Evolutionary conservation across 768 basidiomycete species (phyloP), one percentile per base, ranked within the genome.

Genomic region (Antrodiella citrinella): DNA sequence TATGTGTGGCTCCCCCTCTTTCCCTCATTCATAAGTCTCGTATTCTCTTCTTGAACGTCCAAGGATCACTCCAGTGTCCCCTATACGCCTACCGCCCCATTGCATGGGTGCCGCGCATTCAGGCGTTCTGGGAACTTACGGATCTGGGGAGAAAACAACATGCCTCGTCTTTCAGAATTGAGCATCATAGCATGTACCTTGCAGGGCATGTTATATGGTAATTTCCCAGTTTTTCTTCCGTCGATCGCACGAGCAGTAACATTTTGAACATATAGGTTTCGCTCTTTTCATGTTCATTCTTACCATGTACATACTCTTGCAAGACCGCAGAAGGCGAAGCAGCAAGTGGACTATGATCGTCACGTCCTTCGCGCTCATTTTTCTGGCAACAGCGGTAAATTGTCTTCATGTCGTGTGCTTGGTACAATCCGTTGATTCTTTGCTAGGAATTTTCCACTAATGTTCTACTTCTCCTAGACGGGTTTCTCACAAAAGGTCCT

Each of bases 241-340:
- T n/a, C n/a, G 23, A 23, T 35, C 40, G n/a, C 19, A 30, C 2
- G 4, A 26, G 22, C 15, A 3, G 21, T 26, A 4, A 45, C 12
- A 47, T 13, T 12, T 35, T 19, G 26, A 23, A 20, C 18, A 30
- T 13, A 4, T 41, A 60, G 59, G 59, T 26, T 58, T 53, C 25
- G 56, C 57, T 4, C 51, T 58, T 11, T 53, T 60, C 42, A 60
- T 60, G 59, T 60, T 57, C 52, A 54, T 50, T 23, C 47, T 60
- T 30, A 55, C 59, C n/a, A 50, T 58, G 44, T 58, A 54, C 51
- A 60, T 60, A 26, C 50, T 60, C 47, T 48, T 57, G 18, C 57
- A 52, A 24, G 54, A 55, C 39, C 51, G 54, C 18, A 50, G 47
- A 15, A 49, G 48, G 13, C 50, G 59, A n/a, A 38, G 45, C 12